Evolutionary conservation across 768 basidiomycete species (phyloP).

Genomic region (Russula dissimulans): DNA sequence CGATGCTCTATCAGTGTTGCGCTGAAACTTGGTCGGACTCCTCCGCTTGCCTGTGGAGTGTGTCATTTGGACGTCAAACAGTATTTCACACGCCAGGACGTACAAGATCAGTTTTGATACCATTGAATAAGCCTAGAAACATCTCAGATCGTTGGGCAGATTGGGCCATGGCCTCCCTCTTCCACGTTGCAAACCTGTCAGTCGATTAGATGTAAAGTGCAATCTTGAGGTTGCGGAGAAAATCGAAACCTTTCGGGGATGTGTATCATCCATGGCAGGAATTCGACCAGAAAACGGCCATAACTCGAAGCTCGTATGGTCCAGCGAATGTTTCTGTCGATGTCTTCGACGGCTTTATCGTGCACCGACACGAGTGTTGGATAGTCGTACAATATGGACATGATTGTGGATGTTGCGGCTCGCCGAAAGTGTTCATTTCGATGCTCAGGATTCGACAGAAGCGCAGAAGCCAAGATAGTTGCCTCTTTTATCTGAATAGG

Average conservation of each 20-base stretch:
- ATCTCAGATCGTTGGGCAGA: neutral
- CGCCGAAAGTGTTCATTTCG: too few species aligned
- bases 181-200: conserved; percentile 2
- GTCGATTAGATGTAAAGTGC: too few species aligned
- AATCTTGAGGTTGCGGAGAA: neutral
- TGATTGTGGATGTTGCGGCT: too few species aligned
- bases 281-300: too few species aligned
- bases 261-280: conserved; percentile 6
- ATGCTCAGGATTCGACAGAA: too few species aligned
- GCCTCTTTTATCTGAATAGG: conserved; percentile 9
- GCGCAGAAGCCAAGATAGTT: too few species aligned
- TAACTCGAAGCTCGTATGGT: neutral
- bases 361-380: neutral
- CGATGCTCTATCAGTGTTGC: neutral
- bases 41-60: neutral
- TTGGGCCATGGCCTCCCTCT: neutral
- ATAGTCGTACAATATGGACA: too few species aligned
- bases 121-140: neutral
- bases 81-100: neutral
- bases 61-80: neutral
- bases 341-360: neutral
- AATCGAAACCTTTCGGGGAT: neutral
- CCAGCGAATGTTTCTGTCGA: neutral
- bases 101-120: neutral
- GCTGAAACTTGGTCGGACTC: neutral